Conservation (phyloP, 768 basidiomycete species). For the Krasilnikovozyma curviuscula region DNA sequence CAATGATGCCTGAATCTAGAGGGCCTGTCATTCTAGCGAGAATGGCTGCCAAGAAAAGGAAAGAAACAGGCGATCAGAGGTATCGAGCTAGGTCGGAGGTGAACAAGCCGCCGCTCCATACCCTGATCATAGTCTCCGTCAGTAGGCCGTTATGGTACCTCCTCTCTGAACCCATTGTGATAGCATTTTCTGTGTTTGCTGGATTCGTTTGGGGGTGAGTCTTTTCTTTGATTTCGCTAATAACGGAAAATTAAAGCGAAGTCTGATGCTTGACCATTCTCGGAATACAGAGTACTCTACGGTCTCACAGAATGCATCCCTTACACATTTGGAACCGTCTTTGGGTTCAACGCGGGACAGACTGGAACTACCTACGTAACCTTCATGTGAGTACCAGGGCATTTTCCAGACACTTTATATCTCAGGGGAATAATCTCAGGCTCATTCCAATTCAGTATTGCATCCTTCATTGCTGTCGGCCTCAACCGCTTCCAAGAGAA, state of each 20-base stretch:
- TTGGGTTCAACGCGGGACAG: conserved; percentile 14
- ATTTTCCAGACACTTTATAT: too few relatives aligned
- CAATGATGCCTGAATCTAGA: conserved; percentile 12
- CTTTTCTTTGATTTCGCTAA: background rate
- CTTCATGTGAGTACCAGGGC: background rate
- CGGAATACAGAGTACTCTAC: too few relatives aligned
- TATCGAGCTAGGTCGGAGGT: conserved; percentile 14
- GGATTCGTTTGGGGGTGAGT: background rate
- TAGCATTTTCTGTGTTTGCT: background rate
- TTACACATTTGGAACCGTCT: conserved; percentile 14
- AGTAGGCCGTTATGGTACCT: conserved; percentile 9
- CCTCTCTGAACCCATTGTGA: background rate
- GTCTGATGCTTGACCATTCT: too few relatives aligned
- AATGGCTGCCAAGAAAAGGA: conserved; percentile 15
- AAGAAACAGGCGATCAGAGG: conserved; percentile 14
- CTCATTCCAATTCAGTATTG: conserved; percentile 10
- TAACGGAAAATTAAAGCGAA: too few relatives aligned
- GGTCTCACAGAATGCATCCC: conserved; percentile 9
- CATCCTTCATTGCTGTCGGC: conserved; percentile 16
- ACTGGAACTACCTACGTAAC: conserved; percentile 15
- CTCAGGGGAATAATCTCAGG: too few relatives aligned
- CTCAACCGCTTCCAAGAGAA: conserved; percentile 12
- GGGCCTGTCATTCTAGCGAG: conserved; percentile 15
- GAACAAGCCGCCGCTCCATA: too few relatives aligned
- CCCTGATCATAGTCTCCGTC: too few relatives aligned